phyloP scores from a whole-genome alignment of 2,329 filamentous ascomycete genomes.

The Tolypocladium pustulatum region DNA sequence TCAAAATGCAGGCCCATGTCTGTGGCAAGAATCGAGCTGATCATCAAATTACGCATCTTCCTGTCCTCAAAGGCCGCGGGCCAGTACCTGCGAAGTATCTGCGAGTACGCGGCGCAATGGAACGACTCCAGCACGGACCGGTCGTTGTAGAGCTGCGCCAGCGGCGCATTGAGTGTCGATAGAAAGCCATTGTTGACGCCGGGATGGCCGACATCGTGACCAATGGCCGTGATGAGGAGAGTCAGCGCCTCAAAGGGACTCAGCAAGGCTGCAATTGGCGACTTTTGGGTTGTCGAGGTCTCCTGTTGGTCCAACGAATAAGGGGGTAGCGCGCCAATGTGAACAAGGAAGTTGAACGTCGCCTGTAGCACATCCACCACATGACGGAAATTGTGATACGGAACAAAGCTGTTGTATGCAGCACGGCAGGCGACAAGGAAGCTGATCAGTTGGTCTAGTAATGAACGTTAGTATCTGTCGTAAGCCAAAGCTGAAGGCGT shows the following conservation, averaged over 20 bases:
- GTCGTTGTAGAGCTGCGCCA: slow-evolving; percentile 95
- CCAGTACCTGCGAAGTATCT: slow-evolving; percentile 91
- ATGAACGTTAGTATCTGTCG: slow-evolving; percentile 25
- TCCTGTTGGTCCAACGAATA: slow-evolving; percentile 38
- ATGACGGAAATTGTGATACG: slow-evolving; percentile 97
- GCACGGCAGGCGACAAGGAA: slow-evolving; percentile 83
- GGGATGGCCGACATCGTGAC: slow-evolving; percentile 93
- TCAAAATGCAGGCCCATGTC: slow-evolving; percentile 97
- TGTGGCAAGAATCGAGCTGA: slow-evolving; percentile 92
- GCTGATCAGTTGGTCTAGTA: slow-evolving; percentile 65
- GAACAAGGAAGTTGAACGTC: slow-evolving; percentile 79
- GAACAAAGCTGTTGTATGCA: slow-evolving; percentile 93
- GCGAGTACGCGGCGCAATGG: slow-evolving; percentile 92
- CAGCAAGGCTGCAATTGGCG: slow-evolving; percentile 64
- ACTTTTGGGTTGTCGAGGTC: slow-evolving; percentile 30
- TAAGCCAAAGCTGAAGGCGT: not conserved
- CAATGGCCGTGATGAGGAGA: slow-evolving; percentile 88
- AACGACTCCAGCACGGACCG: slow-evolving; percentile 94
- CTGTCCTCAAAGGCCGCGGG: slow-evolving; percentile 67
- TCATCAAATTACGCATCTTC: slow-evolving; percentile 81
- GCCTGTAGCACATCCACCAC: slow-evolving; percentile 94
- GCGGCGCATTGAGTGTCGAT: slow-evolving; percentile 78
- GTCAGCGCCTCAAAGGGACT: slow-evolving; percentile 80
- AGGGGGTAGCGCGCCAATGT: slow-evolving; percentile 63
- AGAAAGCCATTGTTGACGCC: slow-evolving; percentile 98